Evolutionary conservation across 345 rosid species (phyloP), one percentile per base, ranked within the genome.

Genomic region (Dipteronia sinensis): DNA sequence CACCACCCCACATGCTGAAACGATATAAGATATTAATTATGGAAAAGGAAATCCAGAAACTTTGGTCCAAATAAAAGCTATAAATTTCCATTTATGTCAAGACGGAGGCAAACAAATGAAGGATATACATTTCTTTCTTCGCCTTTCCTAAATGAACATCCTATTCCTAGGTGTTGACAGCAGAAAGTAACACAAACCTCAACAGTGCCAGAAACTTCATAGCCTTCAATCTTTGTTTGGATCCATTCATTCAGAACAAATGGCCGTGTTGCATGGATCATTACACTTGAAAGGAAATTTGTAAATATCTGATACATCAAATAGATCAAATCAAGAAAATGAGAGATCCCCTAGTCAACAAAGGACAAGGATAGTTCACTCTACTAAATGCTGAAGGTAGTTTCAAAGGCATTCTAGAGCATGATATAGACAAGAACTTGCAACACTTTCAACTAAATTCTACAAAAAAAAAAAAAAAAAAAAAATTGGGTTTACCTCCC

Each of bases 121-220:
- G 34, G 44, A 25, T 40, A 58, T 27, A 53, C 38, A 22, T 51
- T 31, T 44, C n/a, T 42, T 44, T 34, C 53, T 12, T 46, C 53
- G 34, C n/a, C 47, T 49, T 22, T 69, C 69, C 65, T 34, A 72
- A 0, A 17, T 25, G 27, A 17, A n/a, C 61, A 29, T 27, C n/a
- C 59, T 51, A 59, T 22, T 77, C 20, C 71, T 12, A 63, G 27
- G 58, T 63, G n/a, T 58, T 56, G 63, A 73, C 49, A 76, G 73
- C 20, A 78, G 16, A 51, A 76, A 59, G 69, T 25, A n/a, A 76
- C 22, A 83, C 85, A 51, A 75, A 96, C 99, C 99, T 96, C 99
- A 79, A 96, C 97, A 42, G 98, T 94, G 53, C 99, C 99, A 87
- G 99, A 96, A 85, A 95, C 99, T 85, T 95, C 97, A 78, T 91